phyloP scores from a whole-genome alignment of 495 filamentous ascomycete genomes.

The Geopyxis carbonaria region DNA sequence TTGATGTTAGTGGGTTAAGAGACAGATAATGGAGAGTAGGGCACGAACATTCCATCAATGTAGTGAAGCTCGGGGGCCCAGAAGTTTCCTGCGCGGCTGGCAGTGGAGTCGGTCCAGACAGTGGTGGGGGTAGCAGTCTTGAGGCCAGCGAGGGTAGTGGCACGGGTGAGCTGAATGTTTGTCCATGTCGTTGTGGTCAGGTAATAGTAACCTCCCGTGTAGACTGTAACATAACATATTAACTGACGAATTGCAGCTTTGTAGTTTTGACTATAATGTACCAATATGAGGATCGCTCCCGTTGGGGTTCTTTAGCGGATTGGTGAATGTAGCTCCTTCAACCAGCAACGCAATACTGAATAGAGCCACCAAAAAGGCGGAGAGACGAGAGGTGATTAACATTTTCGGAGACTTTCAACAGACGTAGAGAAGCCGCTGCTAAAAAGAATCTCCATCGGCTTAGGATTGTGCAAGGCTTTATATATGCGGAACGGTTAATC shows the following conservation, averaged over 20 bases:
- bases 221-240: slow-evolving; percentile 3
- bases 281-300: slow-evolving; percentile 29
- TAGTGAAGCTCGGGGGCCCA: slow-evolving; percentile 34
- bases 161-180: slow-evolving; percentile 33
- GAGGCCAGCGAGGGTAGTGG: slow-evolving; percentile 34
- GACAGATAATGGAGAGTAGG: neutral
- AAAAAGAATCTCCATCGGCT: too few species aligned
- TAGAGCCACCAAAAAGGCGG: too few species aligned
- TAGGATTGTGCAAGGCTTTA: too few species aligned
- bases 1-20: neutral
- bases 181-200: slow-evolving; percentile 34
- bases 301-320: slow-evolving; percentile 14
- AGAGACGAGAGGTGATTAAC: too few species aligned
- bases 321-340: slow-evolving; percentile 11
- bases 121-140: slow-evolving; percentile 32
- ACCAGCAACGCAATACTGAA: slow-evolving; percentile 6
- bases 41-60: slow-evolving; percentile 12
- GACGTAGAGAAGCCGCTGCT: too few species aligned
- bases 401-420: too few species aligned
- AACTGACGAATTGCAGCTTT: neutral
- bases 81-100: slow-evolving; percentile 33
- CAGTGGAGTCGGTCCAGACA: slow-evolving; percentile 29
- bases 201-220: slow-evolving; percentile 30
- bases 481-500: too few species aligned
- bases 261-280: neutral